phyloP scores from a whole-genome alignment of 1,284 basidiomycete genomes.

The Cryptococcus sp. region DNA sequence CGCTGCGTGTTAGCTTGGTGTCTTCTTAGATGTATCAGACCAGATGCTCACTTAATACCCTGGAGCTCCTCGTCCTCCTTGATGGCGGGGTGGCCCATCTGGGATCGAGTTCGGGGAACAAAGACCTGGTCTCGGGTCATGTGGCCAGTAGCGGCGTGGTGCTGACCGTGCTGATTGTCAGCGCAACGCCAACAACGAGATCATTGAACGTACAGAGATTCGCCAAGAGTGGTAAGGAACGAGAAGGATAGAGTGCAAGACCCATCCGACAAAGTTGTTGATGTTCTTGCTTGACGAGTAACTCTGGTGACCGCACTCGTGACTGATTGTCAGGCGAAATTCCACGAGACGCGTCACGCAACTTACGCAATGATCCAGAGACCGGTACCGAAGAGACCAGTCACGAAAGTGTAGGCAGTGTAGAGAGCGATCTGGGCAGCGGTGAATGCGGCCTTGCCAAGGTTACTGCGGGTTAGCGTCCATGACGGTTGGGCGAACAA shows the following conservation, averaged over 20 bases:
- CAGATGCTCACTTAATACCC: constrained; percentile 50
- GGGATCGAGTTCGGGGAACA: constrained; percentile 81
- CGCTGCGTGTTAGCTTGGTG: constrained; percentile 50
- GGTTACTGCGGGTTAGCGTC: constrained; percentile 43
- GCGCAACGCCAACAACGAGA: background rate
- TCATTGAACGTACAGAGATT: constrained; percentile 57
- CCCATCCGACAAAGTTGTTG: constrained; percentile 92
- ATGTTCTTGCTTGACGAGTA: constrained; percentile 92
- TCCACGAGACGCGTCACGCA: background rate
- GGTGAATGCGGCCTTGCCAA: constrained; percentile 64
- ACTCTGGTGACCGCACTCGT: constrained; percentile 87
- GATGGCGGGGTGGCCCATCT: constrained; percentile 62
- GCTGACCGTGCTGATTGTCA: constrained; percentile 68
- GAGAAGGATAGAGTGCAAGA: constrained; percentile 86
- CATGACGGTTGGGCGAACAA: constrained; percentile 9
- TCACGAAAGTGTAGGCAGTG: constrained; percentile 73
- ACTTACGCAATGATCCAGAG: constrained; percentile 81
- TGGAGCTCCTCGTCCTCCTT: constrained; percentile 59
- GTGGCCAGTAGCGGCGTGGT: constrained; percentile 93
- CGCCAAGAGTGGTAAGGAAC: constrained; percentile 99
- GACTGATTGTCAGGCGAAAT: constrained; percentile 10
- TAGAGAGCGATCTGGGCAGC: constrained; percentile 62
- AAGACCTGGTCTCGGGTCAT: constrained; percentile 96
- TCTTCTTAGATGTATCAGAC: too few species aligned
- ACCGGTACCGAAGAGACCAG: constrained; percentile 88